These are phyloP conservation scores for Paecilomyces formosus DNA, from an alignment of 2,329 filamentous ascomycete genomes.

Conservation along the genomic window DNA sequence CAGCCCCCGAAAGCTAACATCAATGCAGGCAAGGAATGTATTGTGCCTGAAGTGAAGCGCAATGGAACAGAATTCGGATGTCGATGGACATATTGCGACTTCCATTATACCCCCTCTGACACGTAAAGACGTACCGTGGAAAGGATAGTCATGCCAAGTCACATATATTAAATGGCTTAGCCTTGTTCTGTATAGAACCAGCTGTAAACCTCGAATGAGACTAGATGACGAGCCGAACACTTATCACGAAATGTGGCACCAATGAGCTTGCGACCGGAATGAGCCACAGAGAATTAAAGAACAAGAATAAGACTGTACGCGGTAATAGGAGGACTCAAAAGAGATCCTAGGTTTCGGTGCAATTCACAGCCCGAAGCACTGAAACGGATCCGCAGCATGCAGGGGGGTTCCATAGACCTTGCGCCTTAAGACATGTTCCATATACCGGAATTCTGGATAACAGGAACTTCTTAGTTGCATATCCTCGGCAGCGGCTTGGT, in stretches of 20 bases:
- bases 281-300: background rate
- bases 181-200: background rate
- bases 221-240: background rate
- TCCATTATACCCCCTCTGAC: background rate
- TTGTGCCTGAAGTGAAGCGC: background rate
- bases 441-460: background rate
- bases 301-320: background rate
- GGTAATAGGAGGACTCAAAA: too few relatives aligned
- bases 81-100: background rate
- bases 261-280: background rate
- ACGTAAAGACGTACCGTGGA: background rate
- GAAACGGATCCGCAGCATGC: background rate
- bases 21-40: background rate
- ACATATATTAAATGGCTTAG: background rate
- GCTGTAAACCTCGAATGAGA: background rate
- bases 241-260: background rate
- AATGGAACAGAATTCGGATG: background rate
- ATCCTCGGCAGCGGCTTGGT: constrained; percentile 1
- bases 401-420: background rate
- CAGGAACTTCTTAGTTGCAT: background rate
- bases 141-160: background rate
- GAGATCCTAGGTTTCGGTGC: background rate
- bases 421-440: background rate
- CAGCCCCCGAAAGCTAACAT: background rate
- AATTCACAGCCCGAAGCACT: background rate